These are phyloP conservation scores for Porodaedalea pini DNA, from an alignment of 1,284 basidiomycete genomes.

Conservation along the genomic window DNA sequence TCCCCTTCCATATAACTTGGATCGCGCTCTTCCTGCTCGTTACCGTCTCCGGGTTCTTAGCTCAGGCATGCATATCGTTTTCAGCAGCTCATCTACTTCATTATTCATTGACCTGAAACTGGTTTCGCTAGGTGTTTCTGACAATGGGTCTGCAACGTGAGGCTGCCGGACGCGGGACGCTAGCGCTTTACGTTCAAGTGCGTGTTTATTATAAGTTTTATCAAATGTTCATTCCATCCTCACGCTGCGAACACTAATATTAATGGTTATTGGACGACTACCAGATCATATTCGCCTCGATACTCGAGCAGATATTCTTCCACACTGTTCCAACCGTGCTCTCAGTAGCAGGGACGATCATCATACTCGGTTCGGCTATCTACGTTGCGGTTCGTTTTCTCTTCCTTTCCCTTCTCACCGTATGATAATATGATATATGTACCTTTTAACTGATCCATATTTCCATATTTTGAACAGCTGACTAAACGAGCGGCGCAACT, in stretches of 20 bases:
- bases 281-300: conserved; percentile 59
- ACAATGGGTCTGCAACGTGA: conserved; percentile 66
- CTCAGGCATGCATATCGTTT: conserved; percentile 29
- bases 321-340: conserved; percentile 46
- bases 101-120: too few species aligned
- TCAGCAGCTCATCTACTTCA: too few species aligned
- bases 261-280: too few species aligned
- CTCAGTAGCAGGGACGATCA: conserved; percentile 51
- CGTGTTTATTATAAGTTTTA: neutral
- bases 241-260: too few species aligned
- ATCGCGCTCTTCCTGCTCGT: conserved; percentile 21
- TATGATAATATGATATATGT: too few species aligned
- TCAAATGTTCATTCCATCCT: too few species aligned
- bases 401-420: too few species aligned
- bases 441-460: neutral
- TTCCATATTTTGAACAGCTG: neutral
- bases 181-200: conserved; percentile 62
- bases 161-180: conserved; percentile 55
- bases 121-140: conserved; percentile 51
- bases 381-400: conserved; percentile 48
- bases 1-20: conserved; percentile 33
- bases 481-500: conserved; percentile 5
- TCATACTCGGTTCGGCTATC: conserved; percentile 57
- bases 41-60: conserved; percentile 37
- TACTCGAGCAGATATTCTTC: conserved; percentile 59